phyloP scores from a whole-genome alignment of 768 basidiomycete genomes.

The Lyophyllum decastes region DNA sequence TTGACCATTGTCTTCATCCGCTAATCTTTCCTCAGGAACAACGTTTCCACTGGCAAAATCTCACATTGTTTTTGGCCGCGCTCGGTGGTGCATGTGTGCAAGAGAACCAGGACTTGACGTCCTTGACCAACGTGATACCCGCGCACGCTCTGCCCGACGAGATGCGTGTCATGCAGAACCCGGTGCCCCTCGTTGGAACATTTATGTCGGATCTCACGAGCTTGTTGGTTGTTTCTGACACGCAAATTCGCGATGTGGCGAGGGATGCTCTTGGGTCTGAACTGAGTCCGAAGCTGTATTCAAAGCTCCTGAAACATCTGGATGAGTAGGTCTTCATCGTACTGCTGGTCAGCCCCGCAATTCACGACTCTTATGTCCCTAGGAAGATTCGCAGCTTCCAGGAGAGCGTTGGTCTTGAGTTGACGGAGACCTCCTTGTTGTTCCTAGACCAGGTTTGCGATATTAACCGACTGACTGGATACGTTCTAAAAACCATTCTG shows the following conservation, averaged over 20 bases:
- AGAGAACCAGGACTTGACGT: slow-evolving; percentile 50
- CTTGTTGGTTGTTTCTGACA: slow-evolving; percentile 61
- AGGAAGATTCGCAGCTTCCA: slow-evolving; percentile 56
- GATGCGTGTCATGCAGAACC: slow-evolving; percentile 64
- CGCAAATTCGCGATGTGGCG: slow-evolving; percentile 74
- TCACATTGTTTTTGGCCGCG: slow-evolving; percentile 75
- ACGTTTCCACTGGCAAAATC: slow-evolving; percentile 82
- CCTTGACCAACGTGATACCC: slow-evolving; percentile 57
- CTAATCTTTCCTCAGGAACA: slow-evolving; percentile 51
- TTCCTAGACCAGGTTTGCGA: slow-evolving; percentile 73
- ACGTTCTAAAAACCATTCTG: neutral
- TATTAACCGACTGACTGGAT: neutral
- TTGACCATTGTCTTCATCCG: neutral
- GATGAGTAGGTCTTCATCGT: slow-evolving; percentile 59
- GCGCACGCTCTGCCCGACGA: slow-evolving; percentile 65
- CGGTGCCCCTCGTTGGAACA: slow-evolving; percentile 55
- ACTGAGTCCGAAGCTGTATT: slow-evolving; percentile 69
- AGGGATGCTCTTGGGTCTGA: slow-evolving; percentile 82
- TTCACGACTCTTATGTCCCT: neutral
- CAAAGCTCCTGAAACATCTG: slow-evolving; percentile 66
- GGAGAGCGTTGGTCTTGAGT: slow-evolving; percentile 45
- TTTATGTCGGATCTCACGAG: slow-evolving; percentile 74
- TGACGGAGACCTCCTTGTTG: slow-evolving; percentile 42
- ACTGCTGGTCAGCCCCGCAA: neutral
- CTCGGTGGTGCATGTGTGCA: slow-evolving; percentile 67